Evolutionary conservation across 805 yeast species (phyloP), one percentile per base, ranked within the genome.

Genomic region (Sugiyamaella americana): DNA sequence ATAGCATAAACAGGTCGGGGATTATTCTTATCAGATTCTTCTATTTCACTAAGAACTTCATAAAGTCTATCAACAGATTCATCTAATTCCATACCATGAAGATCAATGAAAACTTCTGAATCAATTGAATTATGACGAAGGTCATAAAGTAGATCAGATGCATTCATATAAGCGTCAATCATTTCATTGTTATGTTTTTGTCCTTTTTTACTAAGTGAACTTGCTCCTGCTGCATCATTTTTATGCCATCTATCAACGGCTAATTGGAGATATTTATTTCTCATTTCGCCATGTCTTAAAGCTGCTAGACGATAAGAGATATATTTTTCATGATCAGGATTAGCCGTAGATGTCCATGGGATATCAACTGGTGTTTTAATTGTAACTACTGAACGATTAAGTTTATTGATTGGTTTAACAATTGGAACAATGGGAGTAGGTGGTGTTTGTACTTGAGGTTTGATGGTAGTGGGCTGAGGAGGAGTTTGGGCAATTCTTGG

Each of bases 51-150:
- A 42, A 64, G 46, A 5, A 46, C 46, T 17, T 53, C 54, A 41
- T 61, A 59, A 26, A 64, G 51, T 20, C 51, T 45, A 30, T 63
- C 67, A 4, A 62, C 57, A 13, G 65, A 60, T 16, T 58, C 62
- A 5, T 60, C 65, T 17, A 67, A 52, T 35, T 63, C 67, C 40
- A 64, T 53, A 1, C 69, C 70, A 41, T 67, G 68, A 34, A 64
- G 47, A 38, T 64, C 68, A 10, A 62, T 38, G 48, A 54, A 64
- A 1, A 62, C 44, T 43, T 63, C 67, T 18, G 56, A 46, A 8
- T 53, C 55, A 2, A 56, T 55, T 17, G n/a, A 20, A 5, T 43
- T 41, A 23, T 22, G 18, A 19, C 62, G 53, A 39, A 56, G 55
- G 6, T 55, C 56, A 47, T 50, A 56, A 23, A 64, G 51, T 13